These are phyloP conservation scores for Mesembryanthemum crystallinum DNA, from an alignment of 148 eudicot genomes.

Conservation along the genomic window DNA sequence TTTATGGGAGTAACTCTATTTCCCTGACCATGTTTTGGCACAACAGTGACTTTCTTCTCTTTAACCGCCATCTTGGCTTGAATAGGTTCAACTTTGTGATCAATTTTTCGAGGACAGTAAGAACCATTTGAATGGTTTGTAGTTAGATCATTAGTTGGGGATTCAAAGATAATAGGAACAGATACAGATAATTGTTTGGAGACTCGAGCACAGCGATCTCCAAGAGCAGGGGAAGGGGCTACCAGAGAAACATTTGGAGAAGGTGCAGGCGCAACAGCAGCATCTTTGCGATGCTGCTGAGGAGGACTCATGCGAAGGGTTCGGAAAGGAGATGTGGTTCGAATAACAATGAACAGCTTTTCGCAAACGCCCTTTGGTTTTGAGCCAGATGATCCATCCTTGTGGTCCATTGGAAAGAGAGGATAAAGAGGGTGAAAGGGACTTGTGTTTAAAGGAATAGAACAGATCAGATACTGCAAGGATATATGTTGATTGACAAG, in stretches of 20 bases:
- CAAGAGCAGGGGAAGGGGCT: slow-evolving; percentile 6
- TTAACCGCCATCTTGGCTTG: too few species aligned
- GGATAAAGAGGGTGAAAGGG: not conserved
- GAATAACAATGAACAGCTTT: not conserved
- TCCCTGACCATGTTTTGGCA: slow-evolving; percentile 24
- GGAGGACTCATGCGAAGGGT: slow-evolving; percentile 4
- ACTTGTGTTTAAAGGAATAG: not conserved
- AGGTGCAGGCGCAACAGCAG: slow-evolving; percentile 8
- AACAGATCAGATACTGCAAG: not conserved
- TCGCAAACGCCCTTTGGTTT: slow-evolving; percentile 16
- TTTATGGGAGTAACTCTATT: slow-evolving; percentile 13
- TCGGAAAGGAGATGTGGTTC: slow-evolving; percentile 25
- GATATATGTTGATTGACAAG: too few species aligned
- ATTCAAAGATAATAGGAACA: slow-evolving; percentile 16
- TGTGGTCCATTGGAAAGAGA: slow-evolving; percentile 9
- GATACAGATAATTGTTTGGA: slow-evolving; percentile 11
- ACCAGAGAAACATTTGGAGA: slow-evolving; percentile 14
- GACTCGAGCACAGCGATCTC: slow-evolving; percentile 20
- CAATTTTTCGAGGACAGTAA: too few species aligned
- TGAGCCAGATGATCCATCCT: not conserved
- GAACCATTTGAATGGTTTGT: not conserved
- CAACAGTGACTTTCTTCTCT: not conserved
- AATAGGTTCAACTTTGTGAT: too few species aligned
- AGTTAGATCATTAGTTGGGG: too few species aligned
- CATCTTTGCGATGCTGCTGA: not conserved